Base-by-base conservation (phyloP, 345 rosid species). In the Eucalyptus curtisii region DNA sequence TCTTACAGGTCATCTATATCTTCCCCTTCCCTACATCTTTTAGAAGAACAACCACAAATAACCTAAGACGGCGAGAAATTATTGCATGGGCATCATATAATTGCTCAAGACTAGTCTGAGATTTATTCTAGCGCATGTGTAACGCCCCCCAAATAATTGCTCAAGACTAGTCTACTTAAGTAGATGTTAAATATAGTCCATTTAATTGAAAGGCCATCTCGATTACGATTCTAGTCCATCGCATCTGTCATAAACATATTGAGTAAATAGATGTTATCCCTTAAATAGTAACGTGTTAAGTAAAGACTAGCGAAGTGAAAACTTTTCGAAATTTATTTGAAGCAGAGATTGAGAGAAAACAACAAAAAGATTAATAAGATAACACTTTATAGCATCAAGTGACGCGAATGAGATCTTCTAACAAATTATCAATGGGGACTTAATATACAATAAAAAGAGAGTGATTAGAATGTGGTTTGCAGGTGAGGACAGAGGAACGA, bases 401-500 rank as follows among this genome's bases (percentile, higher is more conserved):
- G 61, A 55, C 1, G 13, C 3, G 12, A 2, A 55, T 20, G 11
- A 9, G 61, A 22, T 55, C 27, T 53, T 53, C 5, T 55, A 55
- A 55, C 61, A 24, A 8, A 24, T 4, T 12, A 10, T 55, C 27
- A 22, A 22, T 22, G 27, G 27, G 61, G 61, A 55, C 12, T 55
- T 20, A 55, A 22, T 22, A 4, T 55, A 55, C 12, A 55, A 55
- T 24, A 24, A 55, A 55, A 55, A 55, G 59, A 55, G 61, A 9
- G 61, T 55, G 61, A 55, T 55, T 55, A 59, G 16, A 59, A 59
- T 59, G 31, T 45, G 47, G 5, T 42, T 82, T 44, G 86, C 86
- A 93, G 95, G 95, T 88, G 53, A 93, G 91, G 89, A 90, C 93
- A 64, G 97, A 93, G 90, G 93, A 90, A 50, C 48, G 90, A 85